Percentiles rank a stretch among this genome's conserved stretches.
Evolutionary conservation across 305 asterid species (phyloP).

Genomic region (Fraxinus nigra): DNA sequence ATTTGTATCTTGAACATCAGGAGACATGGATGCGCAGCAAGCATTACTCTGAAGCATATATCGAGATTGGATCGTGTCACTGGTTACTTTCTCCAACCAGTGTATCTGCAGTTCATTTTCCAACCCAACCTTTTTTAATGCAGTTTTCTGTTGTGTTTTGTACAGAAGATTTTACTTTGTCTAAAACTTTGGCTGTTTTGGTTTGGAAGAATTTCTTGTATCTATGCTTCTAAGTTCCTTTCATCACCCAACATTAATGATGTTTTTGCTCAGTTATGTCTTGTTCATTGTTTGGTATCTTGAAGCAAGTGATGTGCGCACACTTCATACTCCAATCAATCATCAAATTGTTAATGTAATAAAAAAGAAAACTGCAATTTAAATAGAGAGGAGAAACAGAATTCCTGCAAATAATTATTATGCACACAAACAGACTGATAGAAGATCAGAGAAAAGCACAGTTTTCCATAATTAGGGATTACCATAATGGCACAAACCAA

Average conservation of each 20-base stretch:
- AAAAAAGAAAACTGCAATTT: background rate
- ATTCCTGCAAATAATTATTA: background rate
- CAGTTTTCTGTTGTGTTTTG: background rate
- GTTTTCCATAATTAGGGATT: background rate
- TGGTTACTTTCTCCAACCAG: background rate
- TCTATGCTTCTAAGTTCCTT: background rate
- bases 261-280: background rate
- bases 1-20: background rate
- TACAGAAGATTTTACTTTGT: background rate
- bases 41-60: background rate
- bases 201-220: background rate
- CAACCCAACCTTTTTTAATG: background rate
- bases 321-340: background rate
- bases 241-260: background rate
- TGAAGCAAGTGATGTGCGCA: background rate
- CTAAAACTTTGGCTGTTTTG: background rate
- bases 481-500: background rate
- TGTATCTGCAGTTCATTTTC: background rate
- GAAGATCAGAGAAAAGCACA: background rate
- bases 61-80: background rate
- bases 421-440: background rate
- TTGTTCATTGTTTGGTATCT: background rate
- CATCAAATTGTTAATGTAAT: background rate
- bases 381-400: background rate
- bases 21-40: slow-evolving; percentile 25